Evolutionary conservation across 2,329 filamentous ascomycete species (phyloP), one percentile per base, ranked within the genome.

Genomic region (Fusarium caatingaense): DNA sequence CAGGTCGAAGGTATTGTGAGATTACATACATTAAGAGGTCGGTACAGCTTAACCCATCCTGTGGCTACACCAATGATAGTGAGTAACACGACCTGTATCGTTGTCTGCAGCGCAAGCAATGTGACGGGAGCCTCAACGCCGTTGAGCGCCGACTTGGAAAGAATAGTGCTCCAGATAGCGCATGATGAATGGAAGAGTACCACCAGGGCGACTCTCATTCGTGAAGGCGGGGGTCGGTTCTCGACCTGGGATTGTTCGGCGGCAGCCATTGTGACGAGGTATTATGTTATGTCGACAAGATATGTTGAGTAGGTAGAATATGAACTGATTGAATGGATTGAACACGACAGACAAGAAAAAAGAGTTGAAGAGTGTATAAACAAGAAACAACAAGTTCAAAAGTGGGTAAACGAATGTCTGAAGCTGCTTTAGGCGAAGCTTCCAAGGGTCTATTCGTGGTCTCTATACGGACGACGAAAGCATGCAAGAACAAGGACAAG

Each of bases 181-280:
- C 72, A 74, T 21, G 72, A 69, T 37, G 72, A 74, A 59, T 74
- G 72, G 51, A 74, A 74, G 48, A 74, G 72, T 27, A 74, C 71
- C 41, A 73, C 72, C 61, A 73, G 61, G 58, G 72, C 60, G 34
- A 74, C 64, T 51, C 65, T 72, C 47, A 55, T 68, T 23, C 70
- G 64, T 12, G 69, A 64, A 9, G 70, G 64, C 13, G 69, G 70
- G 27, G 69, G 64, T 12, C 53, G 58, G 51, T 62, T 56, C 63
- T 71, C 69, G 47, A 57, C 50, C 42, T 64, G 61, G 40, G 61
- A 42, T 66, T 72, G 63, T 55, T 70, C 69, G 50, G 55, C 56
- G 48, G 56, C 68, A 34, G 64, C 68, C 69, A 72, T 72, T 54
- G 58, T 63, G 66, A 60, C 53, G 20, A 56, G 47, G 28, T 65